These are phyloP conservation scores for Rhizoclosmatium sp. DNA, from an alignment of 192 early-diverging fungal genomes.

Conservation along the genomic window DNA sequence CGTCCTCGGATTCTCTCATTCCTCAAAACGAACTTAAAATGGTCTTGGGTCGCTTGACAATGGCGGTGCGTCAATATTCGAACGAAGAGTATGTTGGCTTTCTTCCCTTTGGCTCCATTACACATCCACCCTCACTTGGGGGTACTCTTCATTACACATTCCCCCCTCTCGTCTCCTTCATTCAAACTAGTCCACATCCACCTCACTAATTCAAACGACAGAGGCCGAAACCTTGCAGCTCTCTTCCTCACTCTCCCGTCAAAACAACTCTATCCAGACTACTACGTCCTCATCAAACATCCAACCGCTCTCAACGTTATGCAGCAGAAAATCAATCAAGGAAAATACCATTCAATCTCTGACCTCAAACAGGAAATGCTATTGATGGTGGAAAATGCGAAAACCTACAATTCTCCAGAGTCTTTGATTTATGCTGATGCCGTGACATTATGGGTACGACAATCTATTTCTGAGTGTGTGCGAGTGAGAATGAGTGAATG, in stretches of 20 bases:
- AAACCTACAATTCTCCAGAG: conserved; percentile 85
- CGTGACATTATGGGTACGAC: conserved; percentile 31
- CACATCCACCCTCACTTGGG: neutral
- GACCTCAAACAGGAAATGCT: conserved; percentile 83
- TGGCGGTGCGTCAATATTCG: conserved; percentile 25
- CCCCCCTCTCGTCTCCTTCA: neutral
- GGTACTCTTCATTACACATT: neutral
- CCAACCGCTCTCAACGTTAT: conserved; percentile 80
- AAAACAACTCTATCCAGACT: conserved; percentile 86
- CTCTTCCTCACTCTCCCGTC: conserved; percentile 82
- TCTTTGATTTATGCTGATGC: conserved; percentile 69
- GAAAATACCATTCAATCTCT: conserved; percentile 72
- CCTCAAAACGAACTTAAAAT: conserved; percentile 18
- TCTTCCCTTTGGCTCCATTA: neutral
- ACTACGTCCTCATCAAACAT: conserved; percentile 82
- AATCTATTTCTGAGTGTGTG: neutral
- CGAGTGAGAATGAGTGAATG: no score
- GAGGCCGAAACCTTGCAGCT: conserved; percentile 73
- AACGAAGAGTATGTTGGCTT: neutral
- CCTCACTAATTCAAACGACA: neutral
- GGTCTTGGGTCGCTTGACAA: conserved; percentile 18
- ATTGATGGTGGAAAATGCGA: conserved; percentile 90
- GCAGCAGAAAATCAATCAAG: conserved; percentile 65
- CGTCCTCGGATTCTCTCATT: conserved; percentile 15
- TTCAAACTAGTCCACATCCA: neutral